Base-by-base conservation (phyloP, 257 asterid genomes). In the Penstemon eatonii region DNA sequence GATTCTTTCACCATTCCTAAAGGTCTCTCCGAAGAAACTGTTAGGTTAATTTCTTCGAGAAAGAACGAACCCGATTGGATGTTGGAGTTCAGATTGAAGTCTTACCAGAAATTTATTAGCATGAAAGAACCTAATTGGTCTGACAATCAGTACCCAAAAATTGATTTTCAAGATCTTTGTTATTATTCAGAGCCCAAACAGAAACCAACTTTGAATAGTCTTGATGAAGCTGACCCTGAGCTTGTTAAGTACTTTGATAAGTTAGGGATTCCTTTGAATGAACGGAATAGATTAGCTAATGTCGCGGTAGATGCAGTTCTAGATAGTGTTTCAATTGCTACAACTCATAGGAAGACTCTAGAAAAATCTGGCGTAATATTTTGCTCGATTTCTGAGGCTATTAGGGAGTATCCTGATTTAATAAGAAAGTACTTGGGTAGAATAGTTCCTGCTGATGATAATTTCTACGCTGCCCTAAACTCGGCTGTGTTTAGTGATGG, bases 401-500 rank as follows among this genome's bases (percentile, higher is more conserved):
- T 94, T 7, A 83, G 84, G 66, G 96, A 94, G 73, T 76, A 91
- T 73, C 97, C 99, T 0, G 95, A 94, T 52, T 77, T 94, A 42
- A 73, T 94, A 39, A 78, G 63, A 85, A 82, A 89, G 78, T 94
- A 94, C 75, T 68, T 94, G 63, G 95, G 90, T 56, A 87, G 84
- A 72, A 93, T 94, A 12, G 99, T 94, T 6, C 97, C 97, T 19
- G 82, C 93, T 0, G 97, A 89, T 39, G 99, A 94, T 72, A 94
- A 94, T 43, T 94, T 77, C 47, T 94, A 91, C 18, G 94, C 90
- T 3, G 92, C 96, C 63, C 73, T 94, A 65, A 94, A 94, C 75
- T 78, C 99, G 1, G 96, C 99, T 51, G 96, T 87, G 60, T 94
- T 94, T 68, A 94, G 99, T 72, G 99, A 94, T 75, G 99, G 99